Evolutionary conservation across 2,329 filamentous ascomycete species (phyloP).

Genomic region (Diplodia corticola): DNA sequence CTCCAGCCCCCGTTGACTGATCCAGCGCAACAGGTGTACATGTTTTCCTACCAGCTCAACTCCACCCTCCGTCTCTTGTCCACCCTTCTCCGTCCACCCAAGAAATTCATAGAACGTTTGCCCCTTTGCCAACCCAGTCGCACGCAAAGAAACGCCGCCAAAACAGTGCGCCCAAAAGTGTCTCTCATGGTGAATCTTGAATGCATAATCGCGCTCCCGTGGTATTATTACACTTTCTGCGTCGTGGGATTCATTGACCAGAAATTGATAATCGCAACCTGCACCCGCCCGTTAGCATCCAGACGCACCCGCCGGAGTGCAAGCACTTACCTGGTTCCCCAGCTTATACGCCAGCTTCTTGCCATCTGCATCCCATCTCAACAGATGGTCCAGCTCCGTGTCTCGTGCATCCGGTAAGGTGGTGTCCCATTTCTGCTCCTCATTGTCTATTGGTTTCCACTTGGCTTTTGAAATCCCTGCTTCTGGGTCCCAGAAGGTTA

Average conservation of each 20-base stretch:
- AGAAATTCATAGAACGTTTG: neutral
- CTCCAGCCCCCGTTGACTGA: constrained; percentile 14
- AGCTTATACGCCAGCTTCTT: constrained; percentile 40
- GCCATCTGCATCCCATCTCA: constrained; percentile 43
- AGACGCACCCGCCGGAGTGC: too few relatives aligned
- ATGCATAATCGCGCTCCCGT: constrained; percentile 6
- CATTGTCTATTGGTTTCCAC: constrained; percentile 34
- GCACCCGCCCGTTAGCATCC: neutral
- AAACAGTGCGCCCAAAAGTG: constrained; percentile 17
- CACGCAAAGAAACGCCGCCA: constrained; percentile 18
- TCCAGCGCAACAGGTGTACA: constrained; percentile 19
- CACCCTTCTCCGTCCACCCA: constrained; percentile 7
- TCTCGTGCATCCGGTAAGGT: constrained; percentile 32
- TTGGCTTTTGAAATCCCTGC: constrained; percentile 38
- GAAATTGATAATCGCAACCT: constrained; percentile 40
- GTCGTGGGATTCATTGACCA: constrained; percentile 26
- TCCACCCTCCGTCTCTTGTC: constrained; percentile 12
- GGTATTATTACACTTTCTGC: constrained; percentile 21
- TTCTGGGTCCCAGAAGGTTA: constrained; percentile 48
- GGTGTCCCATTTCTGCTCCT: constrained; percentile 21
- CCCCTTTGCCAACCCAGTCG: neutral
- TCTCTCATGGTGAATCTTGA: constrained; percentile 20
- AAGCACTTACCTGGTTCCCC: constrained; percentile 37
- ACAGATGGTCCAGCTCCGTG: constrained; percentile 29
- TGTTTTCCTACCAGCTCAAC: constrained; percentile 19